Percentiles rank a stretch among this genome's conserved stretches.
These are phyloP conservation scores for Mrakia gelida DNA, from an alignment of 768 basidiomycete species.

Conservation along the genomic window DNA sequence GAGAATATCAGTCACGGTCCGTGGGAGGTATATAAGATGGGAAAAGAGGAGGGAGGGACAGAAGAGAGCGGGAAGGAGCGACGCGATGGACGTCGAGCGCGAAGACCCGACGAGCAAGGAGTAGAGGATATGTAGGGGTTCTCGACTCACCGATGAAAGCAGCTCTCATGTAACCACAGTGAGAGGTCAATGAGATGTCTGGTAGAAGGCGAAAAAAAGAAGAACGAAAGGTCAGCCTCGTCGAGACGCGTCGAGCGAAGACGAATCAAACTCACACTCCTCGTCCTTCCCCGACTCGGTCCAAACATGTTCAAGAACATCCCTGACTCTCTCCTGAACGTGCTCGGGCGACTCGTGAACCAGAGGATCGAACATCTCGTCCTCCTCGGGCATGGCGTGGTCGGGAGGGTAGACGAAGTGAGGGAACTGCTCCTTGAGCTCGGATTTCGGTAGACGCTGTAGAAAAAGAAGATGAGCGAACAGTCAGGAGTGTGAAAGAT, in stretches of 20 bases:
- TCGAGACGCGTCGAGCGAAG: background rate
- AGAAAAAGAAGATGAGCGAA: background rate
- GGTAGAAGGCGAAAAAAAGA: background rate
- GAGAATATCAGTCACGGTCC: no score
- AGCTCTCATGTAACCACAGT: slow-evolving; percentile 13
- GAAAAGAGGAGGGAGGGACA: background rate
- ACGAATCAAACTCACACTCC: slow-evolving; percentile 2
- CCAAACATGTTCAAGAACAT: slow-evolving; percentile 9
- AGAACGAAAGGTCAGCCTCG: background rate
- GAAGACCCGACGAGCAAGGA: background rate
- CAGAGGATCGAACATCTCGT: slow-evolving; percentile 1
- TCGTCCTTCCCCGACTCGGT: background rate
- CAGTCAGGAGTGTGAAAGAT: background rate
- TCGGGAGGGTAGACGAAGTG: background rate
- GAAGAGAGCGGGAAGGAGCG: no score
- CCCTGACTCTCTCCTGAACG: background rate
- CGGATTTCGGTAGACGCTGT: slow-evolving; percentile 6
- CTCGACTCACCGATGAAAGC: slow-evolving; percentile 13
- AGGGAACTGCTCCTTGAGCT: slow-evolving; percentile 1
- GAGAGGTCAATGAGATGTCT: slow-evolving; percentile 14
- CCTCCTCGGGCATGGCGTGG: slow-evolving; percentile 8
- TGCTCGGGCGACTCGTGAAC: slow-evolving; percentile 11
- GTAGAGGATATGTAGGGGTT: no score
- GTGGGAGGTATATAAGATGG: no score
- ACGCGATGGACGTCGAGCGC: no score